phyloP scores from a whole-genome alignment of 345 rosid species.

The Acer campestre region DNA sequence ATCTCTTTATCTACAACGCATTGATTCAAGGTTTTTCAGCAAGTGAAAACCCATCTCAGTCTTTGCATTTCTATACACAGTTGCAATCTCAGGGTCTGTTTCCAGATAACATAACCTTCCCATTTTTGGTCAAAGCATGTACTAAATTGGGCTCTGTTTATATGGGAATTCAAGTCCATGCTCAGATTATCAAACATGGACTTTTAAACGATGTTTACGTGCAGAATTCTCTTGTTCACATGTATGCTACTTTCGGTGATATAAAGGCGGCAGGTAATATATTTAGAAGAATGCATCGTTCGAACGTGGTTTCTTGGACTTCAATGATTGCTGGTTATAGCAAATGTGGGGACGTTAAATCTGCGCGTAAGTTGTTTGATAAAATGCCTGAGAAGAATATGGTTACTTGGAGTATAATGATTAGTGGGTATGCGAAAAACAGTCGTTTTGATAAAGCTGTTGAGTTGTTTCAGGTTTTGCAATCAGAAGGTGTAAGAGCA shows the following conservation, averaged over 20 bases:
- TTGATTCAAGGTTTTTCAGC: conserved; percentile 58
- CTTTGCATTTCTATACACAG: conserved; percentile 49
- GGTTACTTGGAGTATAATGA: conserved; percentile 79
- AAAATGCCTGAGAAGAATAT: conserved; percentile 74
- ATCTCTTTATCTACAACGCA: conserved; percentile 58
- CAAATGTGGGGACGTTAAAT: conserved; percentile 43
- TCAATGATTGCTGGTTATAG: conserved; percentile 59
- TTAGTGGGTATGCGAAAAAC: conserved; percentile 59
- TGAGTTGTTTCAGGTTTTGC: conserved; percentile 52
- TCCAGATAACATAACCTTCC: conserved; percentile 75
- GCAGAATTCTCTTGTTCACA: conserved; percentile 64
- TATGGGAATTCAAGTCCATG: conserved; percentile 64
- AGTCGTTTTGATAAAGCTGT: conserved; percentile 47
- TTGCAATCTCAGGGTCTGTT: conserved; percentile 34
- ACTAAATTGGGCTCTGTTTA: conserved; percentile 36
- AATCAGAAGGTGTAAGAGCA: conserved; percentile 46
- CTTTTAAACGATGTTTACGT: conserved; percentile 55
- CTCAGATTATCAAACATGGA: conserved; percentile 52
- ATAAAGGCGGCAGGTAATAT: conserved; percentile 47
- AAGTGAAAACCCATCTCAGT: conserved; percentile 37
- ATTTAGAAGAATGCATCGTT: conserved; percentile 35
- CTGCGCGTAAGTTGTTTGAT: conserved; percentile 68
- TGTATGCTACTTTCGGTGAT: conserved; percentile 60
- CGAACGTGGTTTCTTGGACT: conserved; percentile 76
- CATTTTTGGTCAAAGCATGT: conserved; percentile 61